phyloP scores from a whole-genome alignment of 306 rosid species.

The Glycine latifolia region DNA sequence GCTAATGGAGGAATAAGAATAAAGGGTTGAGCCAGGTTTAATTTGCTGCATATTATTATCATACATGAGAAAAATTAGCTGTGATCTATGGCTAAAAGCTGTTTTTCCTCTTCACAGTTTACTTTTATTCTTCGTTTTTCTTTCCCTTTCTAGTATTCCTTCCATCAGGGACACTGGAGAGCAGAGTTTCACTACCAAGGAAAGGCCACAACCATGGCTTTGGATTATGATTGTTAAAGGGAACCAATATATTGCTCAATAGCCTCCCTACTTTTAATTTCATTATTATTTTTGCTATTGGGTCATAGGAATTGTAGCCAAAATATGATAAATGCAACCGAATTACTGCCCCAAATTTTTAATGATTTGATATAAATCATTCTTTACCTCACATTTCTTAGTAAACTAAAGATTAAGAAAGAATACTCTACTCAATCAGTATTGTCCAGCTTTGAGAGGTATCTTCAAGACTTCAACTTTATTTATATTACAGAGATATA shows the following conservation, averaged over 20 bases:
- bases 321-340: not conserved
- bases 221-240: not conserved
- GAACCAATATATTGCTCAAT: too few relatives aligned
- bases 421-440: not conserved
- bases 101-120: constrained; percentile 52
- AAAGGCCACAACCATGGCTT: constrained; percentile 31
- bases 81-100: constrained; percentile 57
- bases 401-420: not conserved
- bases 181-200: constrained; percentile 55
- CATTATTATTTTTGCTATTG: not conserved
- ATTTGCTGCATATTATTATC: constrained; percentile 35
- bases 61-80: constrained; percentile 47
- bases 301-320: not conserved
- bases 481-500: too few relatives aligned
- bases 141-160: constrained; percentile 61
- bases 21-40: constrained; percentile 54
- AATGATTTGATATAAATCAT: not conserved
- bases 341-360: not conserved
- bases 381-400: not conserved
- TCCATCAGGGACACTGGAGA: constrained; percentile 69
- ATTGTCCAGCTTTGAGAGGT: not conserved
- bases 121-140: constrained; percentile 51
- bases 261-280: not conserved
- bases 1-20: constrained; percentile 55
- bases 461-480: not conserved